Evolutionary conservation across 495 filamentous ascomycete genomes (phyloP), one percentile per base, ranked within the genome.

Genomic region (Aspergillus sclerotiicarbonarius): DNA sequence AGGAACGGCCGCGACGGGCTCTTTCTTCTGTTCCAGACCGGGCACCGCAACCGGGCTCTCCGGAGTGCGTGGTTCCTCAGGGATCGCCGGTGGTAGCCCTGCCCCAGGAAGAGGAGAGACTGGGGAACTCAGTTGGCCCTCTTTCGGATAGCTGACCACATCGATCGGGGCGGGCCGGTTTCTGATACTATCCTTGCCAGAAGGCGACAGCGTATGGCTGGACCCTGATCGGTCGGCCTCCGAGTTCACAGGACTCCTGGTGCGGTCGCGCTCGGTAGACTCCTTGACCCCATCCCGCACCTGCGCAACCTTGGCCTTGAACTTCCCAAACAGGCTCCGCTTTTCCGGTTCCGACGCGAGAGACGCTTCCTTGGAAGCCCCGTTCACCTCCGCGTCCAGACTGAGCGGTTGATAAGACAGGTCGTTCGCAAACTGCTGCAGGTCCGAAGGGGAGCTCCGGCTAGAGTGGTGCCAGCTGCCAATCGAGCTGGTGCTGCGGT

Each of bases 261-360:
- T 76, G 15, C 82, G 67, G 46, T 81, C 78, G 45, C 80, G 78
- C 57, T 86, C 82, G 29, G 71, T 77, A 49, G 58, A 51, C 25
- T 89, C 86, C 67, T 87, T 84, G 2, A 72, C 80, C 8, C 81
- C 84, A 59, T 91, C 87, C 58, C 87, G 90, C 25, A 85, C 83
- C 62, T 92, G 89, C 16, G 87, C 82, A 41, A 94, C 84, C 72
- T 94, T 96, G 60, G 85, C 87, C 66, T 90, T 90, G 61, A 96
- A 82, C 82, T 92, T 96, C 15, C 84, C 86, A 49, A 95, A 80
- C 6, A 91, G 80, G n/a, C 89, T 88, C 59, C 84, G 89, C 59
- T 80, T 79, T 67, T 85, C 81, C 19, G 69, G 82, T 70, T 77
- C 80, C 65, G 73, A 76, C 64, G 66, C 76, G 56, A 51, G 62